Evolutionary conservation across 192 early-diverging fungal species (phyloP), one percentile per base, ranked within the genome.

Genomic region (Coemansia sp.): DNA sequence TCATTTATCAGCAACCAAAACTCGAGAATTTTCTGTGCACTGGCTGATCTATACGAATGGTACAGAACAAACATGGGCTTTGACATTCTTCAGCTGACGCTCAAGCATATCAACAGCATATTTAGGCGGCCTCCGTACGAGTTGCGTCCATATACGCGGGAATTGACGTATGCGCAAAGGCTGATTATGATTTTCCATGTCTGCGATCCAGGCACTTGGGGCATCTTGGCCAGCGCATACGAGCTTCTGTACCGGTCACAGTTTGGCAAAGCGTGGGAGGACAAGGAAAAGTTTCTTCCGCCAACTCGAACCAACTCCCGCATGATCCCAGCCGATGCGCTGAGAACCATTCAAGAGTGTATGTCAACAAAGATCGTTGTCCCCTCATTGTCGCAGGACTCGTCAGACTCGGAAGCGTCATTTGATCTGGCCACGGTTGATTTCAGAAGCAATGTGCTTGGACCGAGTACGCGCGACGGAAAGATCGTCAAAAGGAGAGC

Each of bases 1-100:
- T 74, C 72, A 13, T 79, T 74, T 63, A 48, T 73, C 46, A 79
- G 68, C 58, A 79, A 79, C 63, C 68, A 71, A 30, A 79, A 71
- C 46, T 71, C 77, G 29, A 68, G 77, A 9, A 39, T 79, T 13
- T 79, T 74, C 35, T 68, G 68, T 18, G 65, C 77, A 3, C 46
- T 74, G 18, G 40, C 61, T 6, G 64, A 71, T 18, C 63, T 79
- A 13, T 42, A 58, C 30, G 39, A 64, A 34, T 80, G 77, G 77
- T 48, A 62, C 37, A 58, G 37, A 18, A 21, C 58, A 5, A 65
- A 62, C 23, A 61, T 60, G 58, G n/a, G 34, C 3, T 67, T 58
- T 23, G 55, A 49, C 2, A 67, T 79, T 1, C 23, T 71, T n/a
- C 67, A 70, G 30, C 66, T 74, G 5, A 71, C 72, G 18, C 23